These are phyloP conservation scores for Mycosphaerella sp. DNA, from an alignment of 2,329 filamentous ascomycete genomes.

Conservation along the genomic window DNA sequence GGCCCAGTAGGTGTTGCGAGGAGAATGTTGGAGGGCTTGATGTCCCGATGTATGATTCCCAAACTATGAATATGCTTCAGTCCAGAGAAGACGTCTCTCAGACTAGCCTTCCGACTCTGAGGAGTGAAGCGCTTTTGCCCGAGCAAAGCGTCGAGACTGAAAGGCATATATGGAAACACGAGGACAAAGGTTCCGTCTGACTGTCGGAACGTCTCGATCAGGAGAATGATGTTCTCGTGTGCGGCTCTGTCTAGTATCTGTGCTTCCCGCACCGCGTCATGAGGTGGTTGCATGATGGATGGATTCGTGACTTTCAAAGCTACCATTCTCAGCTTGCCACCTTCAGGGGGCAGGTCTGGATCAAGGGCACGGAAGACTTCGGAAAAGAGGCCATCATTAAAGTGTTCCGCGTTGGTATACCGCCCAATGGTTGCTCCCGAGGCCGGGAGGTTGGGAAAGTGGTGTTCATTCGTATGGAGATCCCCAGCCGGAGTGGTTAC, in stretches of 20 bases:
- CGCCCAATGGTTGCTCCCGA: constrained; percentile 45
- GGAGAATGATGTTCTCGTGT: constrained; percentile 55
- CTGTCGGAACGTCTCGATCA: constrained; percentile 65
- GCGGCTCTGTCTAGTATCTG: constrained; percentile 59
- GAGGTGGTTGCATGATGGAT: constrained; percentile 66
- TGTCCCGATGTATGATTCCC: constrained; percentile 82
- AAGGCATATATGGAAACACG: constrained; percentile 75
- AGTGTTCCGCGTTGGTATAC: constrained; percentile 52
- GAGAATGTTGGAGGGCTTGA: constrained; percentile 82
- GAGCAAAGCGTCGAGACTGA: constrained; percentile 65
- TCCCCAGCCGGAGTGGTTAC: constrained; percentile 25
- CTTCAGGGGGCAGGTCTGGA: constrained; percentile 22
- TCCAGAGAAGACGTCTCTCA: constrained; percentile 64
- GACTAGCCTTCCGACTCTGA: constrained; percentile 41
- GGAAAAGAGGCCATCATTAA: constrained; percentile 67
- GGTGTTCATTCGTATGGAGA: constrained; percentile 27
- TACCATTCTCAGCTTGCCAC: constrained; percentile 36
- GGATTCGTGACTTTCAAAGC: constrained; percentile 85
- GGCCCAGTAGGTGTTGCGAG: constrained; percentile 50
- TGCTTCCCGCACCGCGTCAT: constrained; percentile 74
- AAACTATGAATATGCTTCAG: constrained; percentile 64
- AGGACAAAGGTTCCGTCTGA: constrained; percentile 69
- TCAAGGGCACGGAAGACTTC: constrained; percentile 66
- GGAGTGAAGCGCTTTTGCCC: constrained; percentile 29
- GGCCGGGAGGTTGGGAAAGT: constrained; percentile 30